Percentiles rank a stretch among this genome's conserved stretches.
Evolutionary conservation across 1,284 basidiomycete genomes (phyloP).

Genomic region (Veloporphyrellus conicus): DNA sequence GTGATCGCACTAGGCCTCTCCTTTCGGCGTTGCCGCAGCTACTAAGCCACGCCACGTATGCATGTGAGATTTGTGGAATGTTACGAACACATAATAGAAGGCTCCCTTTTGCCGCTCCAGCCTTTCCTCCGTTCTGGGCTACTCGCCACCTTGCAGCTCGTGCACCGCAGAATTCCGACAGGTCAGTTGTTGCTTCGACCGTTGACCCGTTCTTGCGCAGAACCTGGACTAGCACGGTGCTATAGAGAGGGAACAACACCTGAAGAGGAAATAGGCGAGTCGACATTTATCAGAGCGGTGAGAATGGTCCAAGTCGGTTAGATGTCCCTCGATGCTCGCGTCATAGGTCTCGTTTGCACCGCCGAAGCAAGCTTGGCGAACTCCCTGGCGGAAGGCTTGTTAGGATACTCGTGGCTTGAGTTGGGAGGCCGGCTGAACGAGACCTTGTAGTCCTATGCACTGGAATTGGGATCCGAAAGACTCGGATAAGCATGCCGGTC

Average conservation of each 20-base stretch:
- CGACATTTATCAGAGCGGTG: conserved; percentile 30
- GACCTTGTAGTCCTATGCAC: conserved; percentile 51
- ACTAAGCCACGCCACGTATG: conserved; percentile 43
- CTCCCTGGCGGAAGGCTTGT: conserved; percentile 71
- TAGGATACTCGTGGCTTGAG: conserved; percentile 38
- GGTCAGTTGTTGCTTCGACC: conserved; percentile 55
- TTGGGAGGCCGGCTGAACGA: conserved; percentile 89
- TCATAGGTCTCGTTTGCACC: conserved; percentile 52
- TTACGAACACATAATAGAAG: conserved; percentile 88
- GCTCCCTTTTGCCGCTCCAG: conserved; percentile 83
- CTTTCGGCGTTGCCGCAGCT: conserved; percentile 58
- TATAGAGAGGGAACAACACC: conserved; percentile 64
- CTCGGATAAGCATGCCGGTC: conserved; percentile 49
- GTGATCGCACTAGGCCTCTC: conserved; percentile 33
- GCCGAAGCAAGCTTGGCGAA: conserved; percentile 79
- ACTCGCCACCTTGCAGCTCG: conserved; percentile 77
- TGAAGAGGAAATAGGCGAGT: conserved; percentile 23
- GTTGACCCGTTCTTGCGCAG: conserved; percentile 26
- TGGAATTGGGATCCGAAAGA: conserved; percentile 73
- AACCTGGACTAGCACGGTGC: conserved; percentile 48
- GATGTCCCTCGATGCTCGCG: conserved; percentile 39
- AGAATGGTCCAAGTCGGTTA: conserved; percentile 29
- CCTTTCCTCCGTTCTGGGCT: conserved; percentile 96
- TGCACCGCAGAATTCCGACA: conserved; percentile 69
- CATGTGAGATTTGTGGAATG: conserved; percentile 21